phyloP scores from a whole-genome alignment of 768 basidiomycete genomes.

The Asterophora parasitica region DNA sequence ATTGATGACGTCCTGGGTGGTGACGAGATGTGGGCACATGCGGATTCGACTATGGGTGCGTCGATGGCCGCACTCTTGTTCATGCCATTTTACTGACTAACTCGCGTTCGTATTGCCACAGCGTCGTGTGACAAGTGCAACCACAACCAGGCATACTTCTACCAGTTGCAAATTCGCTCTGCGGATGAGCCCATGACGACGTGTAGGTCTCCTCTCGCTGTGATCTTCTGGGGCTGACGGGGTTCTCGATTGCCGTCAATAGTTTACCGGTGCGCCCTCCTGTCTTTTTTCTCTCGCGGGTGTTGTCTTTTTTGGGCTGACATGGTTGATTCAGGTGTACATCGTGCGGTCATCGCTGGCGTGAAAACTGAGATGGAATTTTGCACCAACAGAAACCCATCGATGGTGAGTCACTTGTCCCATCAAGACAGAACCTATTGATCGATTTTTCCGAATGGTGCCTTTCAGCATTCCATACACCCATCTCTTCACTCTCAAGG shows the following conservation, averaged over 20 bases:
- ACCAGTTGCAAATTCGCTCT: conserved; percentile 93
- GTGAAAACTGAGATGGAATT: conserved; percentile 45
- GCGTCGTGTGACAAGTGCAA: conserved; percentile 78
- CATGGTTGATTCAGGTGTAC: conserved; percentile 43
- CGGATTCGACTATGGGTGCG: conserved; percentile 82
- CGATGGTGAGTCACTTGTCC: background rate
- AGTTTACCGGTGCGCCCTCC: conserved; percentile 57
- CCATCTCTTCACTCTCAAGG: too few species aligned
- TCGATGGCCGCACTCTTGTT: conserved; percentile 15
- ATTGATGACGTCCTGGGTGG: conserved; percentile 96
- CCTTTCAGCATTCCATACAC: too few species aligned
- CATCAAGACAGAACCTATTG: too few species aligned
- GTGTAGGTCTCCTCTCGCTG: conserved; percentile 31
- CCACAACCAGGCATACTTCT: conserved; percentile 81
- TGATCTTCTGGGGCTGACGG: background rate
- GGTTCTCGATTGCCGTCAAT: background rate
- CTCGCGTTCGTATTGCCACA: conserved; percentile 16
- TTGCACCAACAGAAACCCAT: background rate
- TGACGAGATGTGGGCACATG: conserved; percentile 90
- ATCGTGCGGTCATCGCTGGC: conserved; percentile 62
- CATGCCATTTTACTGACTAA: background rate
- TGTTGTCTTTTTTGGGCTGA: background rate
- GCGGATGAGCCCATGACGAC: conserved; percentile 90
- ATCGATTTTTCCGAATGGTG: too few species aligned
- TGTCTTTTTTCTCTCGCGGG: background rate